Conservation (phyloP, 2,329 filamentous ascomycete species). For the Helicocarpus griseus region DNA sequence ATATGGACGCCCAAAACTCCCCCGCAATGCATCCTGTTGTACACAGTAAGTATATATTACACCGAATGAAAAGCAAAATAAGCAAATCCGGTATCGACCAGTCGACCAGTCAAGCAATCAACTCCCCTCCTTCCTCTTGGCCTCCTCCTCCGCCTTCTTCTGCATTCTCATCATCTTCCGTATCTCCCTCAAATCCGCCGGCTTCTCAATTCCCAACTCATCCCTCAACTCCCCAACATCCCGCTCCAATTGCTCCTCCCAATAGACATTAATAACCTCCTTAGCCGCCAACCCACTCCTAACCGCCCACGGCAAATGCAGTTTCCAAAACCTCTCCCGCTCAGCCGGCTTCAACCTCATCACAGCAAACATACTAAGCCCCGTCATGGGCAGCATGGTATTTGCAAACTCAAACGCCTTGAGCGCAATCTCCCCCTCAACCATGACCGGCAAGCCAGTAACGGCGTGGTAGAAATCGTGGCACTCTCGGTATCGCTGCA, state of each 20-base stretch:
- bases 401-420: conserved; percentile 98
- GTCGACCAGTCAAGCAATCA: background rate
- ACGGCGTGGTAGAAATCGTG: conserved; percentile 98
- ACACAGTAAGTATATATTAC: background rate
- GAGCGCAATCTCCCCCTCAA: conserved; percentile 95
- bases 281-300: conserved; percentile 66
- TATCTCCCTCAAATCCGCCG: conserved; percentile 73
- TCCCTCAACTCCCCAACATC: conserved; percentile 66
- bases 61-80: too few species aligned
- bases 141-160: conserved; percentile 54
- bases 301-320: conserved; percentile 78
- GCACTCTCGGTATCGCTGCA: conserved; percentile 95
- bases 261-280: conserved; percentile 92
- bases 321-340: conserved; percentile 52
- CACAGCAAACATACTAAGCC: conserved; percentile 66
- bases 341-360: conserved; percentile 55
- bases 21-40: background rate
- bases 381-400: conserved; percentile 90
- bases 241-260: conserved; percentile 86
- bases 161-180: conserved; percentile 60
- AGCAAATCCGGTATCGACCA: too few species aligned
- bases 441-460: conserved; percentile 77
- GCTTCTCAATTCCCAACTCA: conserved; percentile 74
- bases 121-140: conserved; percentile 4
- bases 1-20: background rate